Percentiles rank a stretch among this genome's conserved stretches.
These are phyloP conservation scores for Sphagnum contortum DNA, from an alignment of 225 moss, liverwort and hornwort species.

Conservation along the genomic window DNA sequence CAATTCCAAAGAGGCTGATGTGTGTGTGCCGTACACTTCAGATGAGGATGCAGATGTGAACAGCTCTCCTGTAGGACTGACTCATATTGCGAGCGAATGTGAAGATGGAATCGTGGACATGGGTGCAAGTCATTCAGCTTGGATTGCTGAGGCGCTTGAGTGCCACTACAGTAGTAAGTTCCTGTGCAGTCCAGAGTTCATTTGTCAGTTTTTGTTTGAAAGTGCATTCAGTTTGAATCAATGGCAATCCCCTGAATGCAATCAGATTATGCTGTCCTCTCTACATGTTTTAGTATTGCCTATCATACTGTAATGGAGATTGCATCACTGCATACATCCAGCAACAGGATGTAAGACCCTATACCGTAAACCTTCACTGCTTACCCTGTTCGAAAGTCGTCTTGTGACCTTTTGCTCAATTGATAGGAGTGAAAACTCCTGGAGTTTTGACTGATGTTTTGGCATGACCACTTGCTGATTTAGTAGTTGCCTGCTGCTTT, in stretches of 20 bases:
- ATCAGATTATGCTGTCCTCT: background rate
- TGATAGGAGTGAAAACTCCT: background rate
- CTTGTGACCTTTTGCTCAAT: no score
- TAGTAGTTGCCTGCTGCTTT: background rate
- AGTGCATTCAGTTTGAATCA: background rate
- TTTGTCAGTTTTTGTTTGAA: background rate
- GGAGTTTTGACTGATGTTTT: background rate
- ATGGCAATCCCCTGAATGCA: no score
- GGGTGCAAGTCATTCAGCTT: slow-evolving; percentile 3
- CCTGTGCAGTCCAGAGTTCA: background rate
- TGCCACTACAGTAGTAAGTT: slow-evolving; percentile 24
- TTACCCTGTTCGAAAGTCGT: no score
- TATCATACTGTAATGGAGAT: background rate
- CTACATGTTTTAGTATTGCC: background rate
- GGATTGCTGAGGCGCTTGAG: slow-evolving; percentile 15
- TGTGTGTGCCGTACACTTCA: background rate
- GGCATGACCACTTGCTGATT: background rate
- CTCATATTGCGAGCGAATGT: background rate
- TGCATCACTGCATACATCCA: no score
- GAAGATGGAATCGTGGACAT: background rate
- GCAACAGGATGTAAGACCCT: no score
- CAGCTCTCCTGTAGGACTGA: background rate
- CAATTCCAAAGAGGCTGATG: background rate
- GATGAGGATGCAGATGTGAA: background rate
- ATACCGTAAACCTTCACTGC: no score